Base-by-base conservation (phyloP, 805 yeast species). In the Zygosaccharomyces kombuchaensis region DNA sequence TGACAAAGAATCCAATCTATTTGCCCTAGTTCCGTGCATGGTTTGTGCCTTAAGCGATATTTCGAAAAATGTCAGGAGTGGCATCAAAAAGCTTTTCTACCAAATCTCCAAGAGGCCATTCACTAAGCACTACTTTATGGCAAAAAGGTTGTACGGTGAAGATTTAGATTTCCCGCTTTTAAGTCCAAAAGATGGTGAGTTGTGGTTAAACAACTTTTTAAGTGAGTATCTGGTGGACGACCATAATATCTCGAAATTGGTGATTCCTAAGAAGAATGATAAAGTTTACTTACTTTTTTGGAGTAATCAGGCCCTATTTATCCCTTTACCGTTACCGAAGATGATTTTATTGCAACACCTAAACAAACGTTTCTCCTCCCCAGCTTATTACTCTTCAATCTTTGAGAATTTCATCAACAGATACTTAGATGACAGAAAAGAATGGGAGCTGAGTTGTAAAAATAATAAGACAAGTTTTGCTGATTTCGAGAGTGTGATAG, bases 141-240 rank as follows among this genome's bases (percentile, higher is more conserved):
- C 73, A 25, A 71, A 76, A 13, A 70, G 73, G 37, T 70, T 88
- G 12, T 90, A 84, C 59, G 88, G 84, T 9, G 58, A 58, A 2
- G 62, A 69, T 7, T 55, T 70, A 9, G 53, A 55, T 7, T 39
- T 84, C 41, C 77, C 83, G 21, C 69, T 82, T 44, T 71, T 87
- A 21, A 67, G 82, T 17, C 84, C 88, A 30, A 76, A 76, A 37
- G 96, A 88, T 59, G 78, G 80, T n/a, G 64, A 63, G 16, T 45
- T 55, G 1, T 65, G 86, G 52, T 47, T 78, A 12, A 57, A 62
- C 12, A 64, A 65, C 6, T 57, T 81, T 35, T 49, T 68, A 46
- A 67, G 70, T 7, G 80, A 76, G 45, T 71, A 76, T 44, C 65
- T 70, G 16, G 62, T 81, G 50, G 89, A 82, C 52, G 65, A 66